Evolutionary conservation across 1,284 basidiomycete species (phyloP), one percentile per base, ranked within the genome.

Genomic region (Marasmius tenuissimus): DNA sequence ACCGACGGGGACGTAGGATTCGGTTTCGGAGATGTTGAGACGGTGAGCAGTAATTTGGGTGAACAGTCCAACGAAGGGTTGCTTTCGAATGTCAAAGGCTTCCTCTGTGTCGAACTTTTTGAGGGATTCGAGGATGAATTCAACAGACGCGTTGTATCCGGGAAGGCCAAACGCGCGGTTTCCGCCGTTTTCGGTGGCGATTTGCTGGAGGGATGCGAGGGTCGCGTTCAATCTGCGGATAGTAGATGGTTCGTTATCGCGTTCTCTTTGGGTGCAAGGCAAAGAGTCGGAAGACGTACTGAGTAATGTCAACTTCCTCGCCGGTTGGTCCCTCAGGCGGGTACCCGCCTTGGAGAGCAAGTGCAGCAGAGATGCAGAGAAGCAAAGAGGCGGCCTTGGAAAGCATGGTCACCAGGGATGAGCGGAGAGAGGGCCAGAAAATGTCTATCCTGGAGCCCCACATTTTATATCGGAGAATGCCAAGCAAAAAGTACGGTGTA

Each of bases 31-130:
- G 10, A 62, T 37, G 50, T 35, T 35, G 14, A 62, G 51, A 18
- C n/a, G 18, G 48, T 59, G 61, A 16, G 35, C 57, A 6, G 48
- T 59, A 16, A 59, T 45, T 65, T 68, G 9, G 66, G 66, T 59
- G 61, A 18, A 62, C 3, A 59, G 22, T 37, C 48, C 57, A 14
- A 42, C 50, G 50, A 62, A 62, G 10, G 47, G 50, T 45, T 62
- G 57, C 10, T 18, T 58, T 37, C 57, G 59, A 20, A 59, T 34
- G 11, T 62, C 18, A 20, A 59, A 58, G 16, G 57, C 57, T n/a
- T 60, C 48, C 27, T 56, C 40, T 18, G 37, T 50, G 45, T 58
- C 57, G 45, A 63, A 60, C 35, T 59, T 50, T 10, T 35, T 16
- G 22, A 58, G 12, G 16, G 48, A 35, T 11, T 55, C 47, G 11